Percentiles rank a stretch among this genome's conserved stretches.
Conservation (phyloP, 2,329 filamentous ascomycete species). For the Aspergillus hiratsukae region DNA sequence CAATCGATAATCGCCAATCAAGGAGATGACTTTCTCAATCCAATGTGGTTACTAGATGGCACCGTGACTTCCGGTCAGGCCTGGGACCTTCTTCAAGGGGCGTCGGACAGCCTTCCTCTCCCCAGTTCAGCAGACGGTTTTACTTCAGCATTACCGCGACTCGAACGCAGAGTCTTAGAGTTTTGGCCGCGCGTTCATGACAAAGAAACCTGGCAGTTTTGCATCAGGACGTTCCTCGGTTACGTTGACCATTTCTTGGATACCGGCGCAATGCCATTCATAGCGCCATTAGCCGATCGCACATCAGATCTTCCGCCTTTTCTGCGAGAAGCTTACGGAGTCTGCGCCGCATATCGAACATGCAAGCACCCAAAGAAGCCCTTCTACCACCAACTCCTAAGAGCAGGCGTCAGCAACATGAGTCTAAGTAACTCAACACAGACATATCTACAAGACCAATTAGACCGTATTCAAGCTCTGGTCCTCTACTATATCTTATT, state of each 20-base stretch:
- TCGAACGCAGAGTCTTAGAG: conserved; percentile 2
- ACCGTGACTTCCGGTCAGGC: not conserved
- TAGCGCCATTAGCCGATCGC: not conserved
- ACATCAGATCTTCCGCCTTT: not conserved
- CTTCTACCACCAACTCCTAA: conserved; percentile 1
- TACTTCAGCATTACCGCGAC: not conserved
- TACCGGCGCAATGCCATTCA: not conserved
- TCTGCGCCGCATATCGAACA: conserved; percentile 1
- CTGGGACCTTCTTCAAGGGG: not conserved
- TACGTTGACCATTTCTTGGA: not conserved
- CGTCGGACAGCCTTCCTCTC: not conserved
- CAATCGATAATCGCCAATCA: not conserved
- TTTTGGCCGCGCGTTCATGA: conserved; percentile 5
- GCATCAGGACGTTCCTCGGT: not conserved
- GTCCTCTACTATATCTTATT: not conserved
- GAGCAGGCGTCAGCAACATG: not conserved
- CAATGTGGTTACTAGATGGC: not conserved
- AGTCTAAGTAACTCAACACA: not conserved
- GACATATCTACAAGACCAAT: not conserved
- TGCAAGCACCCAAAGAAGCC: not conserved
- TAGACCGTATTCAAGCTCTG: not conserved
- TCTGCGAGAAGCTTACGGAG: not conserved
- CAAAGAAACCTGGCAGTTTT: conserved; percentile 1
- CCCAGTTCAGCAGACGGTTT: not conserved
- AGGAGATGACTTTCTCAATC: not conserved